These are phyloP conservation scores for Sarocladium strictum DNA, from an alignment of 2,329 filamentous ascomycete genomes.

Conservation along the genomic window DNA sequence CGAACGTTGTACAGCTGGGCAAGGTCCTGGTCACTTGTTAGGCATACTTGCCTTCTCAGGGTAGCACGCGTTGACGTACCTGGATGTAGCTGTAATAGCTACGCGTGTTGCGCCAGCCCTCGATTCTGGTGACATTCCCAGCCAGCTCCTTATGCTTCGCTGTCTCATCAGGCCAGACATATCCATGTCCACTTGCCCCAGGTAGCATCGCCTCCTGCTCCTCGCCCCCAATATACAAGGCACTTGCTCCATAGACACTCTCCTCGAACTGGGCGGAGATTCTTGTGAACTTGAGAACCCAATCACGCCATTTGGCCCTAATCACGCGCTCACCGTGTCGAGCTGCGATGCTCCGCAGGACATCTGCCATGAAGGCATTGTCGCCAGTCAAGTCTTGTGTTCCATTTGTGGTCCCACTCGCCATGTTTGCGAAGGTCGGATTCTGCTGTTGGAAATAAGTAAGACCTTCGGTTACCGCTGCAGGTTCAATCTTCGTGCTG, in stretches of 20 bases:
- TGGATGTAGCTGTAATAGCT: constrained; percentile 96
- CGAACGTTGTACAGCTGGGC: constrained; percentile 57
- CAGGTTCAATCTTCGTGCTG: constrained; percentile 76
- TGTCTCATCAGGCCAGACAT: constrained; percentile 85
- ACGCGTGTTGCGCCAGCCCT: constrained; percentile 92
- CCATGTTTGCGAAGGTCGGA: constrained; percentile 45
- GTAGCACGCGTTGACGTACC: constrained; percentile 36
- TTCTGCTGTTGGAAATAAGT: constrained; percentile 83
- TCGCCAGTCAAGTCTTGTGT: constrained; percentile 75
- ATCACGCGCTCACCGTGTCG: constrained; percentile 87
- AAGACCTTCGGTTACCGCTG: constrained; percentile 76
- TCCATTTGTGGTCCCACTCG: constrained; percentile 33
- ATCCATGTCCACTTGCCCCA: constrained; percentile 75
- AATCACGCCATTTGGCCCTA: constrained; percentile 86
- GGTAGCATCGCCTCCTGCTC: constrained; percentile 56
- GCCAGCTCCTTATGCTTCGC: constrained; percentile 80
- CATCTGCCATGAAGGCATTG: constrained; percentile 78
- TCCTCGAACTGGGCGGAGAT: constrained; percentile 94
- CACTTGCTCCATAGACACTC: constrained; percentile 86
- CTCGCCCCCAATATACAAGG: constrained; percentile 76
- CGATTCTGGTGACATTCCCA: constrained; percentile 86
- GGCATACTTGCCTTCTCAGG: too few species aligned
- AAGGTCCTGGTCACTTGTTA: too few species aligned
- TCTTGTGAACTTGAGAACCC: constrained; percentile 89
- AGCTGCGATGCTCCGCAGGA: constrained; percentile 75